A percentile compares a stretch with the other conserved stretches of the same genome.
Evolutionary conservation across 768 basidiomycete species (phyloP).

Genomic region (Amanita rimosa): DNA sequence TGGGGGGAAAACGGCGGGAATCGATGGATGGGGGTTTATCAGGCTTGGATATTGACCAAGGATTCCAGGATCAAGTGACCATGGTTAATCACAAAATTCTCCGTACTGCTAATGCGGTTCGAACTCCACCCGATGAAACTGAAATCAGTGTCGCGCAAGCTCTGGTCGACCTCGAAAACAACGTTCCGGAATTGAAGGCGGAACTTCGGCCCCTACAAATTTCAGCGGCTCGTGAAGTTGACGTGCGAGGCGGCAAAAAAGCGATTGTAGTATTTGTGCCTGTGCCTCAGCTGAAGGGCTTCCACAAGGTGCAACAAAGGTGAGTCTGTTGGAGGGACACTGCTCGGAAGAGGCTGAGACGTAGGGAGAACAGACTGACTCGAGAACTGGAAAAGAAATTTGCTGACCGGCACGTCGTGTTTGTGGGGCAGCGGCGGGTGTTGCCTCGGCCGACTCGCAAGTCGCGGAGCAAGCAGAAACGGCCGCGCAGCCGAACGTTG

Average conservation of each 20-base stretch:
- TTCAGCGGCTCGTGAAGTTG: slow-evolving; percentile 96
- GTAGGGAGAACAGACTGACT: slow-evolving; percentile 57
- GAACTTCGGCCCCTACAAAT: slow-evolving; percentile 96
- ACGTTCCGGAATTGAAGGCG: slow-evolving; percentile 94
- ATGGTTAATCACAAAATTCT: slow-evolving; percentile 79
- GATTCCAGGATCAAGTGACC: slow-evolving; percentile 26
- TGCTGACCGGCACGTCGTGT: slow-evolving; percentile 98
- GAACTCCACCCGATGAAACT: slow-evolving; percentile 79
- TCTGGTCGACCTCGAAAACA: slow-evolving; percentile 93
- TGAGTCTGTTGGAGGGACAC: slow-evolving; percentile 19
- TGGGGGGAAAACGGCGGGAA: slow-evolving; percentile 13
- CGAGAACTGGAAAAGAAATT: slow-evolving; percentile 99
- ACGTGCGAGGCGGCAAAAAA: slow-evolving; percentile 99
- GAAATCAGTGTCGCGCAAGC: slow-evolving; percentile 92
- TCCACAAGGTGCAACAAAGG: slow-evolving; percentile 97
- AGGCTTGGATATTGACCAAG: slow-evolving; percentile 38
- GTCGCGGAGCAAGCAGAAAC: slow-evolving; percentile 89
- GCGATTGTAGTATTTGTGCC: slow-evolving; percentile 98
- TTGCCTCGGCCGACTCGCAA: slow-evolving; percentile 93
- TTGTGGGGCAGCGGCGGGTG: slow-evolving; percentile 97
- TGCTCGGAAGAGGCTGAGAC: slow-evolving; percentile 8
- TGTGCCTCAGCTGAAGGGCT: slow-evolving; percentile 94
- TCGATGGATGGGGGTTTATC: slow-evolving; percentile 44
- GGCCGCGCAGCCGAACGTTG: slow-evolving; percentile 93
- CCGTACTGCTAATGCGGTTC: slow-evolving; percentile 93